Conservation (phyloP, 305 asterid species). For the Fraxinus latifolia region DNA sequence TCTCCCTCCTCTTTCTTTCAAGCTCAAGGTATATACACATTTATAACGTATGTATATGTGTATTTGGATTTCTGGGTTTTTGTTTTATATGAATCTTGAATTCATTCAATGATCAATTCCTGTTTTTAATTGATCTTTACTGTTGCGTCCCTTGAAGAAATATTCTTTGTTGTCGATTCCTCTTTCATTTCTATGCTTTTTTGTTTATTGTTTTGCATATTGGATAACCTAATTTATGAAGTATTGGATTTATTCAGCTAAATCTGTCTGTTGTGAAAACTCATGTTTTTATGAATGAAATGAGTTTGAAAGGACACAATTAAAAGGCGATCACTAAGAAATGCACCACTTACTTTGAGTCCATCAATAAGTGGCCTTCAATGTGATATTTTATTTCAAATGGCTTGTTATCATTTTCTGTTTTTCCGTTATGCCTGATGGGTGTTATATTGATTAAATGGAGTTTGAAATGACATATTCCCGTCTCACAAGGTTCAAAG, state of each 20-base stretch:
- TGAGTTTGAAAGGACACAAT: neutral
- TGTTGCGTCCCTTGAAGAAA: neutral
- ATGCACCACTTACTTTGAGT: neutral
- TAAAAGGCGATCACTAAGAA: neutral
- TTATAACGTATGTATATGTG: neutral
- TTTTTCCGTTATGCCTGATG: neutral
- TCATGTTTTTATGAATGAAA: neutral
- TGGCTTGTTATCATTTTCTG: neutral
- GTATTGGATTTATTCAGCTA: neutral
- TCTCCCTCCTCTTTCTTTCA: constrained; percentile 95
- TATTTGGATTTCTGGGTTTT: neutral
- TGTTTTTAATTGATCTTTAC: neutral
- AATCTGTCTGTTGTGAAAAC: neutral
- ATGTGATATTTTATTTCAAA: neutral
- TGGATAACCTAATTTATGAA: neutral
- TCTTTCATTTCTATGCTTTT: neutral
- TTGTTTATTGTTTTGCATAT: neutral
- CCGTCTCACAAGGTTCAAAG: neutral
- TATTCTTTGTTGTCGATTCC: neutral
- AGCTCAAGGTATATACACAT: constrained; percentile 64
- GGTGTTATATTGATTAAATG: neutral
- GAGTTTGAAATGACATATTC: neutral
- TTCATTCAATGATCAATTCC: neutral
- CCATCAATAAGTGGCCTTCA: neutral
- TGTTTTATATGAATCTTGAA: neutral